Evolutionary conservation across 2,329 filamentous ascomycete species (phyloP).

Genomic region (Trichophyton schoenleinii): DNA sequence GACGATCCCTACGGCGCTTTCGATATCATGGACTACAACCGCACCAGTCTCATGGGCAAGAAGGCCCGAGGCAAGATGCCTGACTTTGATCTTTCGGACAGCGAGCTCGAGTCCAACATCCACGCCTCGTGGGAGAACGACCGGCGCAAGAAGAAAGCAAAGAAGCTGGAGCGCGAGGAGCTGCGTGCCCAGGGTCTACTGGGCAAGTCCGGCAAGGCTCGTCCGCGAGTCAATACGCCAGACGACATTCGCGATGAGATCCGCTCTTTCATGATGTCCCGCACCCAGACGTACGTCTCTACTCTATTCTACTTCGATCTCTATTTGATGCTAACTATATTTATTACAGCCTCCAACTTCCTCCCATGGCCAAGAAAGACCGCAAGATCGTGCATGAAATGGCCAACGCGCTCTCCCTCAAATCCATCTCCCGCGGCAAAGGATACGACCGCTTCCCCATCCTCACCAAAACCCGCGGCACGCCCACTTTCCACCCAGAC

Average conservation of each 20-base stretch:
- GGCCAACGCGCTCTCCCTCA: constrained; percentile 61
- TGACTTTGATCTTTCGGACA: constrained; percentile 49
- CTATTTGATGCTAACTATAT: not conserved
- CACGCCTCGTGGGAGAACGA: constrained; percentile 53
- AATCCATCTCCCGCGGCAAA: constrained; percentile 69
- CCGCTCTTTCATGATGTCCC: constrained; percentile 53
- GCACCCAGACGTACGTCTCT: constrained; percentile 47
- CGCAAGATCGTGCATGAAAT: constrained; percentile 72
- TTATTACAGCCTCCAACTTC: constrained; percentile 51
- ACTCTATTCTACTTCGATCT: not conserved
- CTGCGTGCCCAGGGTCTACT: constrained; percentile 54
- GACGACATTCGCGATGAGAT: constrained; percentile 62
- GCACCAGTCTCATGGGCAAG: constrained; percentile 53
- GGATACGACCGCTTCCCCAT: constrained; percentile 62
- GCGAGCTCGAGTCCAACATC: constrained; percentile 52
- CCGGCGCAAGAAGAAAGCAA: constrained; percentile 56
- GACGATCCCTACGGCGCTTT: constrained; percentile 54
- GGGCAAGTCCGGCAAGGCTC: constrained; percentile 51
- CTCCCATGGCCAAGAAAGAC: constrained; percentile 68
- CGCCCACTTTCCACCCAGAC: constrained; percentile 47
- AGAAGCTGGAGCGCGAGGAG: constrained; percentile 58
- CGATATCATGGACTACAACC: constrained; percentile 73
- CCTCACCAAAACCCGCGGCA: constrained; percentile 60
- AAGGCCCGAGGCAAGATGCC: constrained; percentile 49
- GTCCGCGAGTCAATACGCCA: constrained; percentile 62